Base-by-base conservation (phyloP, 129 eudicot species). In the Heracleum sosnowskyi region DNA sequence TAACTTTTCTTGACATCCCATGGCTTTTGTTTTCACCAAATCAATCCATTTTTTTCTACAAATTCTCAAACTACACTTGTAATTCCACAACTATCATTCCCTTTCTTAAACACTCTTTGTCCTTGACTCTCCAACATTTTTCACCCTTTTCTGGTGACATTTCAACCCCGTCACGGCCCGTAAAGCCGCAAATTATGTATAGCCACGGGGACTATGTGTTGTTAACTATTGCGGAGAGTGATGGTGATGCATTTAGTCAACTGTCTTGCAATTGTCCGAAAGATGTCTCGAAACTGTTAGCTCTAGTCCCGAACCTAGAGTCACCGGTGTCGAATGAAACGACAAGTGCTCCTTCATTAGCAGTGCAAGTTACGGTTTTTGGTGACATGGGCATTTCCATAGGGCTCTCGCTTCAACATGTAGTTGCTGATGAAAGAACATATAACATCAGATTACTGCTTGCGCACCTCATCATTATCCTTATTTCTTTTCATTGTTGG, bases 51-150 rank as follows among this genome's bases (percentile, higher is more conserved):
- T 77, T 89, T 76, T 88, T 88, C 87, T 89, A 86, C 79, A 47
- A 79, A 3, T 62, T 77, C 80, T 84, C 89, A 17, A 29, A 42
- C 42, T 74, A 75, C 29, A 80, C 76, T 66, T 15, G 84, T 74
- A n/a, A 79, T 39, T 78, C 82, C 79, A 55, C 81, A 55, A 86
- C 83, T 77, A 34, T 79, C 16, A 51, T 88, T 18, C 83, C 81
- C 69, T 71, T 45, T 34, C 96, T 91, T 45, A 91, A 85, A 77
- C 82, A 85, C 31, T 87, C 93, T 44, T 91, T 91, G 73, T 82
- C 91, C 51, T 47, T 51, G 74, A 82, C 96, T 47, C 92, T 91
- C 87, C 86, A 83, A 44, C 88, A 83, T 82, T 91, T 81, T 77
- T 49, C 80, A 34, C 96, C 88, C 3, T 78, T 86, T 44, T 81